A percentile compares a stretch with the other conserved stretches of the same genome.
Conservation (phyloP, 2,329 filamentous ascomycete genomes). For the Myriosclerotinia duriaeana region DNA sequence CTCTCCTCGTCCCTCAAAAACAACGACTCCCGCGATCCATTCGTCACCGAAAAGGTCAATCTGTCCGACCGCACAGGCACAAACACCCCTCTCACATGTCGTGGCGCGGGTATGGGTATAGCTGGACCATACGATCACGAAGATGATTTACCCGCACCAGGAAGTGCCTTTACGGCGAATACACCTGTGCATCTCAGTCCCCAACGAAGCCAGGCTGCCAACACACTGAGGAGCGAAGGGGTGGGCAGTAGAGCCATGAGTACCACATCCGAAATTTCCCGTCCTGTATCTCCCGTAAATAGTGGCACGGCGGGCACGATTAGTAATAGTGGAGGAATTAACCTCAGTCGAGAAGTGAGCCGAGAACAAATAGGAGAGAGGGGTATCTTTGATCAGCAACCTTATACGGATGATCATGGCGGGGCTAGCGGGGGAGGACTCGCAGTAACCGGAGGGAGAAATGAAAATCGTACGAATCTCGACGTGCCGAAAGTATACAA, state of each 20-base stretch:
- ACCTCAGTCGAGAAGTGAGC: neutral
- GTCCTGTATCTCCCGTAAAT: neutral
- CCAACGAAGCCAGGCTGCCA: neutral
- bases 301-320: no score
- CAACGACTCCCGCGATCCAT: neutral
- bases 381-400: constrained; percentile 1
- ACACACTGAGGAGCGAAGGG: neutral
- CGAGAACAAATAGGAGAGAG: neutral
- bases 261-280: neutral
- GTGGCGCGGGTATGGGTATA: neutral
- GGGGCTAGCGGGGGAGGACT: neutral
- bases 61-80: constrained; percentile 1
- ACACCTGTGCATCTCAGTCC: constrained; percentile 6
- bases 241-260: neutral
- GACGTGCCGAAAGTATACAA: constrained; percentile 7
- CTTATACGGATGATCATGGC: constrained; percentile 3
- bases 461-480: neutral
- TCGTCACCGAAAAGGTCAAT: constrained; percentile 5
- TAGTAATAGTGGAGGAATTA: neutral
- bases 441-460: neutral
- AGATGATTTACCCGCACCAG: constrained; percentile 8
- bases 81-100: constrained; percentile 18
- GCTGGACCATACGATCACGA: neutral
- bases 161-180: constrained; percentile 16
- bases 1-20: constrained; percentile 11